Percentiles rank a stretch among this genome's conserved stretches.
Evolutionary conservation across 2,329 filamentous ascomycete genomes (phyloP).

Genomic region (Fonsecaea erecta): DNA sequence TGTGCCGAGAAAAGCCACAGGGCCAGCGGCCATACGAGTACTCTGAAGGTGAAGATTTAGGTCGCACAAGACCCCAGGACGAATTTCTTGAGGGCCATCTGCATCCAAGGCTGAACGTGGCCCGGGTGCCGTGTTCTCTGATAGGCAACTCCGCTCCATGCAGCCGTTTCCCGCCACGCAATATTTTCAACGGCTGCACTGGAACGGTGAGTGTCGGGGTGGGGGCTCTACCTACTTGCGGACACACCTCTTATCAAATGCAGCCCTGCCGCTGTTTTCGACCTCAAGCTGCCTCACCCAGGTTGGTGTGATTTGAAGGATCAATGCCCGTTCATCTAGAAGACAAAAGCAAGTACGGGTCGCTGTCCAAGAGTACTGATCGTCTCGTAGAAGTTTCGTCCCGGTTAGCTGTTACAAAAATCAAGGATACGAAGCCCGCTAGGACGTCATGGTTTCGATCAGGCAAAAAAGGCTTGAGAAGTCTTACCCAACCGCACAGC

Average conservation of each 20-base stretch:
- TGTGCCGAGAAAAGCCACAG: not conserved
- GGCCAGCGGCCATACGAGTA: not conserved
- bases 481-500: not conserved
- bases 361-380: not conserved
- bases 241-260: not conserved
- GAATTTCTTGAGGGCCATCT: not conserved
- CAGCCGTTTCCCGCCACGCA: not conserved
- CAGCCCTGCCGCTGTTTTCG: not conserved
- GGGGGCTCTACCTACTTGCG: not conserved
- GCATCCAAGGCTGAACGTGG: not conserved
- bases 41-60: not conserved
- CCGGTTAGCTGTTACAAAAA: not conserved
- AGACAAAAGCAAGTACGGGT: not conserved
- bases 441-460: conserved; percentile 3
- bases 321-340: not conserved
- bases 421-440: not conserved
- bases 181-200: not conserved
- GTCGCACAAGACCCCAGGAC: not conserved
- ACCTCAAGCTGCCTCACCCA: not conserved
- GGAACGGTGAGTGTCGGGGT: not conserved
- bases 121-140: not conserved
- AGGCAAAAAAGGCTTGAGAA: not conserved
- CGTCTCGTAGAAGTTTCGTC: conserved; percentile 4
- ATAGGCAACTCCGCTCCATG: not conserved
- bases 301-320: not conserved